A percentile compares a stretch with the other conserved stretches of the same genome.
Conservation (phyloP, 1,284 basidiomycete species). For the Cryptococcus deneoformans region DNA sequence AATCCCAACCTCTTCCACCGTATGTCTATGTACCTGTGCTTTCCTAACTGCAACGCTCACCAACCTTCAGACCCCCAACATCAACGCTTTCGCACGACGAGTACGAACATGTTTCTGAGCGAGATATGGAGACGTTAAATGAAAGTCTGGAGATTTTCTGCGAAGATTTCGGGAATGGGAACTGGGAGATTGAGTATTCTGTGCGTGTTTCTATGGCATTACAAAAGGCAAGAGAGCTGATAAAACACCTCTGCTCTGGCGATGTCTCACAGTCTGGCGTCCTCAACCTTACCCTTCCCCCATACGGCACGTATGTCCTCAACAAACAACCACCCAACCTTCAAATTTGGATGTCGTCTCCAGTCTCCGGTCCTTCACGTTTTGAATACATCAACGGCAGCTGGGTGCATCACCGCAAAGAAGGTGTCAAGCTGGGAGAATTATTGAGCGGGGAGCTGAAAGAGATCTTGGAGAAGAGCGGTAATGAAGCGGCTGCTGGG, state of each 20-base stretch:
- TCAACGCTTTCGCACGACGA: constrained; percentile 28
- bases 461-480: constrained; percentile 35
- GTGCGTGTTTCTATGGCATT: constrained; percentile 57
- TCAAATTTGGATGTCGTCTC: constrained; percentile 98
- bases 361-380: constrained; percentile 81
- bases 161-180: constrained; percentile 57
- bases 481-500: constrained; percentile 23
- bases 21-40: too few relatives aligned
- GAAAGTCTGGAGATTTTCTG: constrained; percentile 75
- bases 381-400: constrained; percentile 63
- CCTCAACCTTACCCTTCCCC: constrained; percentile 77
- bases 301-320: constrained; percentile 93
- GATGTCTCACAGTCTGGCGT: constrained; percentile 69
- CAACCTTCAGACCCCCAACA: neutral
- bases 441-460: constrained; percentile 59
- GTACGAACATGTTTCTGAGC: constrained; percentile 77
- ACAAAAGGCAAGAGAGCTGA: neutral
- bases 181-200: constrained; percentile 90
- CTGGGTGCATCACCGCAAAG: constrained; percentile 73
- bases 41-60: too few relatives aligned
- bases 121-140: constrained; percentile 76
- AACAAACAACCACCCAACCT: constrained; percentile 99
- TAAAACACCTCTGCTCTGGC: neutral
- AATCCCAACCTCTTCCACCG: too few relatives aligned
- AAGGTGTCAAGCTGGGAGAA: constrained; percentile 60